Percentiles rank a stretch among this genome's conserved stretches.
phyloP scores from a whole-genome alignment of 768 basidiomycete genomes.

The Russula vinacea region DNA sequence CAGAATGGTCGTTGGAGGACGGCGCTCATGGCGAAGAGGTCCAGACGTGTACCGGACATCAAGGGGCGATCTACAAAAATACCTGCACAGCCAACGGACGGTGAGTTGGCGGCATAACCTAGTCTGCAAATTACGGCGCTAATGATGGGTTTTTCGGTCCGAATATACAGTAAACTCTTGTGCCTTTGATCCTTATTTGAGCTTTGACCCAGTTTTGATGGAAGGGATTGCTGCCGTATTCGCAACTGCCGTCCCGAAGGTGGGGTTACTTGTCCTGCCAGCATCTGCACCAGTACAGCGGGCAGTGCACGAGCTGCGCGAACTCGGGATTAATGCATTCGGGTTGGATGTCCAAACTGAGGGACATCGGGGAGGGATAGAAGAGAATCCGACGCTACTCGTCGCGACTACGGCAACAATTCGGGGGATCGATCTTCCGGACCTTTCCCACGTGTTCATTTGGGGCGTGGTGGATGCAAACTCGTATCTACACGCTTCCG shows the following conservation, averaged over 20 bases:
- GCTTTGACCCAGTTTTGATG: constrained; percentile 52
- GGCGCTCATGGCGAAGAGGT: constrained; percentile 27
- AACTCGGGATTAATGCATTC: constrained; percentile 64
- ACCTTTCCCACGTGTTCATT: constrained; percentile 71
- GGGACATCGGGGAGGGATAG: constrained; percentile 35
- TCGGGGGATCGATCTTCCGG: constrained; percentile 70
- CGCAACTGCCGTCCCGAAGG: constrained; percentile 66
- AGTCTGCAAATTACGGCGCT: constrained; percentile 12
- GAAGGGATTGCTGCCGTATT: constrained; percentile 70
- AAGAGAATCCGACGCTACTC: constrained; percentile 58
- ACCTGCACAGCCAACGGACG: constrained; percentile 16
- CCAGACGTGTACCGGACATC: background rate
- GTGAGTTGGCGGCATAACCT: constrained; percentile 5
- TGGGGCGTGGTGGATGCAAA: constrained; percentile 62
- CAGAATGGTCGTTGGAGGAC: constrained; percentile 33
- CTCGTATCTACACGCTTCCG: constrained; percentile 66
- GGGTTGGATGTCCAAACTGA: constrained; percentile 53
- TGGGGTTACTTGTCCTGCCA: constrained; percentile 66
- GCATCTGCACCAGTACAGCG: constrained; percentile 58
- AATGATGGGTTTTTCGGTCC: background rate
- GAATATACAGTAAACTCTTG: constrained; percentile 47
- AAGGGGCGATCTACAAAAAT: constrained; percentile 16
- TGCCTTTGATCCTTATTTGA: constrained; percentile 54
- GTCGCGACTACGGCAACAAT: constrained; percentile 67
- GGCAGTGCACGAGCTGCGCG: constrained; percentile 59